Percentiles rank a stretch among this genome's conserved stretches.
Evolutionary conservation across 2,329 filamentous ascomycete species (phyloP).

Genomic region (Byssothecium circinans): DNA sequence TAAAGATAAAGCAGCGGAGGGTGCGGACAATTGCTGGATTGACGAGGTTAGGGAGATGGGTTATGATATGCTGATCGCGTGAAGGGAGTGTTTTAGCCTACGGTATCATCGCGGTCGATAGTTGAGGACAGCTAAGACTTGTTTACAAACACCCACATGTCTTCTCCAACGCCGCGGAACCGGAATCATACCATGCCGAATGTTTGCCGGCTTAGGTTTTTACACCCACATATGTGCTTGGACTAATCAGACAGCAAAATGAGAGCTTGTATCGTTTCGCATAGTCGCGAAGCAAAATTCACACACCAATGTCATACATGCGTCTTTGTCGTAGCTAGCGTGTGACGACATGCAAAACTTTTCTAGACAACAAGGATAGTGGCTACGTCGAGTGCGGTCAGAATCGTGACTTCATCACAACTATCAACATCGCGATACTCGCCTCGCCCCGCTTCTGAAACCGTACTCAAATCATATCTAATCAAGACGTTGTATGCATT

Average conservation of each 20-base stretch:
- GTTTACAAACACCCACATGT: conserved; percentile 6
- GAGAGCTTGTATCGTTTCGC: not conserved
- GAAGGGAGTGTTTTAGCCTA: conserved; percentile 11
- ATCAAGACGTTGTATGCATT: not conserved
- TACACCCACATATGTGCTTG: not conserved
- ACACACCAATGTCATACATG: not conserved
- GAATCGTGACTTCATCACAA: not conserved
- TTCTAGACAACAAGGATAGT: not conserved
- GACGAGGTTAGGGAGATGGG: conserved; percentile 37
- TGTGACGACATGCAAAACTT: not conserved
- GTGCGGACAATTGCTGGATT: conserved; percentile 37
- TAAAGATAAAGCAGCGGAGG: conserved; percentile 26
- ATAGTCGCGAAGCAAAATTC: not conserved
- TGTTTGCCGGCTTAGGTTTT: not conserved
- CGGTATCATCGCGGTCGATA: not conserved
- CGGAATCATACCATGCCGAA: not conserved
- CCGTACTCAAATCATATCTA: not conserved
- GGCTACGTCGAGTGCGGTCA: not conserved
- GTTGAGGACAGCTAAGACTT: not conserved
- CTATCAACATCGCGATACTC: conserved; percentile 4
- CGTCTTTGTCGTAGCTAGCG: not conserved
- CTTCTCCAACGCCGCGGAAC: not conserved
- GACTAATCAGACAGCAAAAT: not conserved
- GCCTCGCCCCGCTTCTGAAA: not conserved
- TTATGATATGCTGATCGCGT: conserved; percentile 38